A percentile compares a stretch with the other conserved stretches of the same genome.
These are phyloP conservation scores for Eutypa lata DNA, from an alignment of 2,329 filamentous ascomycete species.

Conservation along the genomic window DNA sequence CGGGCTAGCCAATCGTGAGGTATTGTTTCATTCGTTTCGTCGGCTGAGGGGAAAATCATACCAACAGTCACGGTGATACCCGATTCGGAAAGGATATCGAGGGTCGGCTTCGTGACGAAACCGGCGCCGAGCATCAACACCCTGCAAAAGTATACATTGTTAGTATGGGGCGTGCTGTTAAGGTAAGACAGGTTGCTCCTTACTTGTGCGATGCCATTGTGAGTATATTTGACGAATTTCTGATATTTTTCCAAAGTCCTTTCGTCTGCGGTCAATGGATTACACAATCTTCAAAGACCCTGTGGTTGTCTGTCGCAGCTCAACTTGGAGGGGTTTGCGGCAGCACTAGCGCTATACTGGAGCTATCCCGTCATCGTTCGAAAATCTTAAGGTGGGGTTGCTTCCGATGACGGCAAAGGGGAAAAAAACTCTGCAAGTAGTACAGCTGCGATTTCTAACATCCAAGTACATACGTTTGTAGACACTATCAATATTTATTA, in stretches of 20 bases:
- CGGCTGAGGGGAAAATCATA: conserved; percentile 23
- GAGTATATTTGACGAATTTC: conserved; percentile 24
- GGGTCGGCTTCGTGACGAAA: conserved; percentile 55
- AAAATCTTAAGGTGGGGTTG: no score
- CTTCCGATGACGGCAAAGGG: no score
- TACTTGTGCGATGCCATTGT: conserved; percentile 3
- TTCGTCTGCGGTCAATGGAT: background rate
- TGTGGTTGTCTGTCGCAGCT: no score
- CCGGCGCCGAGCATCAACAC: conserved; percentile 50
- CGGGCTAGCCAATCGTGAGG: background rate
- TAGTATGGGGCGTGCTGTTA: background rate
- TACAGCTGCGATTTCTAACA: no score
- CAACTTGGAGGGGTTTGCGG: no score
- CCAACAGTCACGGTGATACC: conserved; percentile 56
- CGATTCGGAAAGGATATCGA: conserved; percentile 55
- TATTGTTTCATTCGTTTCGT: no score
- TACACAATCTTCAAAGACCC: no score
- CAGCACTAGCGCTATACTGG: no score
- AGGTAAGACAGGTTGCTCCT: background rate
- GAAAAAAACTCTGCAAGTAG: no score
- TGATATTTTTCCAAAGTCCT: background rate
- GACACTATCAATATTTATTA: no score
- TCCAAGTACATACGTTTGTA: no score
- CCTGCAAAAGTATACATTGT: conserved; percentile 14
- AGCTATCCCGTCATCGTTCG: no score